Evolutionary conservation across 768 basidiomycete genomes (phyloP).

Genomic region (Agrocybe chaxingu): DNA sequence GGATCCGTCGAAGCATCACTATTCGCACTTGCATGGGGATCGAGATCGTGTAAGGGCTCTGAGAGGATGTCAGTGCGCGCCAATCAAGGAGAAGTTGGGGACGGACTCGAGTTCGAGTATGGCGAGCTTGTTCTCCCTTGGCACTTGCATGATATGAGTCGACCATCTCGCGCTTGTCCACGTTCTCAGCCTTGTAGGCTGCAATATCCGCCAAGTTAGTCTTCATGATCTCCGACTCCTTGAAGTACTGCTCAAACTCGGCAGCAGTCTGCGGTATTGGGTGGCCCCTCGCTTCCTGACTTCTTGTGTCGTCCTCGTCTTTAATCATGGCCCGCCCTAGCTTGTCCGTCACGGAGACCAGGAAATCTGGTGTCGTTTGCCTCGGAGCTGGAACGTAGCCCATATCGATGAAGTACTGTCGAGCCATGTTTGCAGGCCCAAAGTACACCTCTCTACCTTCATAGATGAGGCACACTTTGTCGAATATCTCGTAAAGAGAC

Average conservation of each 20-base stretch:
- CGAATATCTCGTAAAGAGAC: slow-evolving; percentile 54
- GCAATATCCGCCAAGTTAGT: slow-evolving; percentile 38
- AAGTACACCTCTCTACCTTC: slow-evolving; percentile 78
- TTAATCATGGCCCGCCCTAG: slow-evolving; percentile 42
- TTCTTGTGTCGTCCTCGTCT: slow-evolving; percentile 3
- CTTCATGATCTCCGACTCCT: slow-evolving; percentile 19
- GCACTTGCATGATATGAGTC: slow-evolving; percentile 43
- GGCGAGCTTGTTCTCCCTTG: slow-evolving; percentile 47
- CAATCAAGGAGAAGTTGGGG: not conserved
- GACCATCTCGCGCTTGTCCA: slow-evolving; percentile 38
- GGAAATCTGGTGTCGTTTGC: slow-evolving; percentile 65
- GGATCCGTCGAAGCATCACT: slow-evolving; percentile 36
- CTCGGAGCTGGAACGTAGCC: slow-evolving; percentile 56
- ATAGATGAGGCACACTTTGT: slow-evolving; percentile 77
- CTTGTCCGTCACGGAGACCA: slow-evolving; percentile 59
- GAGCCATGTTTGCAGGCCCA: slow-evolving; percentile 61
- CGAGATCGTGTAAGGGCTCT: slow-evolving; percentile 38
- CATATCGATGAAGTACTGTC: slow-evolving; percentile 73
- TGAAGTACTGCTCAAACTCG: slow-evolving; percentile 43
- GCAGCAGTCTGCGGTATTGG: slow-evolving; percentile 41
- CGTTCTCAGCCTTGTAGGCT: slow-evolving; percentile 40
- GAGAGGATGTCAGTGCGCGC: not conserved
- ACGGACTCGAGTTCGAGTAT: slow-evolving; percentile 28
- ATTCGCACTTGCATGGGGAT: slow-evolving; percentile 40
- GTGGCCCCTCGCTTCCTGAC: slow-evolving; percentile 5